Conservation (phyloP, 139 green algal species). For the Chlamydomonas incerta region DNA sequence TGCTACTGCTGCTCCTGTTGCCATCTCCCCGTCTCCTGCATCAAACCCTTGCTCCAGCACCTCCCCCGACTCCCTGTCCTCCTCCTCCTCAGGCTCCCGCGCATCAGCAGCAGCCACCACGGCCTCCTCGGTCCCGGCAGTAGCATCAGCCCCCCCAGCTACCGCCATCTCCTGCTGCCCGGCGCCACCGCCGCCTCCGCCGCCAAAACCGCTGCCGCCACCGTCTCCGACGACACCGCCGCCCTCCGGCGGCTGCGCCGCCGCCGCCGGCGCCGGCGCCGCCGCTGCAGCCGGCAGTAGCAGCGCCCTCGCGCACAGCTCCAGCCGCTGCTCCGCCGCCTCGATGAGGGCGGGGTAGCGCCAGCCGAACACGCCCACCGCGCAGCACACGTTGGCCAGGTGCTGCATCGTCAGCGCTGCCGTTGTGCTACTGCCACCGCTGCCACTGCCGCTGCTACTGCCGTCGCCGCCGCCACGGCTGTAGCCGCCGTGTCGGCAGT, state of each 20-base stretch:
- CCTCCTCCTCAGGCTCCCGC: not conserved
- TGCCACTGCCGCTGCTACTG: not conserved
- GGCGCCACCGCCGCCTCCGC: not conserved
- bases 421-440: slow-evolving; percentile 42
- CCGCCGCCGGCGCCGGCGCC: not conserved
- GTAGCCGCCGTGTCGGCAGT: not conserved
- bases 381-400: slow-evolving; percentile 24
- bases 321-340: not conserved
- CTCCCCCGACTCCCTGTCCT: not conserved
- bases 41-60: too few species aligned
- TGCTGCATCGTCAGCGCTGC: slow-evolving; percentile 6
- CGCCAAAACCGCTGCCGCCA: not conserved
- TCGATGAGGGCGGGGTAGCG: slow-evolving; percentile 1
- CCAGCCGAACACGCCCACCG: slow-evolving; percentile 23
- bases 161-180: too few species aligned
- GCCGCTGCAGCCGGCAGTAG: not conserved
- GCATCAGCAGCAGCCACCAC: too few species aligned
- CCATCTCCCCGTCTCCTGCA: too few species aligned
- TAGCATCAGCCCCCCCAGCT: too few species aligned
- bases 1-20: not conserved
- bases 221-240: not conserved
- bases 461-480: not conserved
- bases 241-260: too few species aligned
- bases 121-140: too few species aligned
- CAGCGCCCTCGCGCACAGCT: not conserved